A percentile compares a stretch with the other conserved stretches of the same genome.
These are phyloP conservation scores for Tripterygium wilfordii DNA, from an alignment of 177 flowering plant genomes.

Conservation along the genomic window DNA sequence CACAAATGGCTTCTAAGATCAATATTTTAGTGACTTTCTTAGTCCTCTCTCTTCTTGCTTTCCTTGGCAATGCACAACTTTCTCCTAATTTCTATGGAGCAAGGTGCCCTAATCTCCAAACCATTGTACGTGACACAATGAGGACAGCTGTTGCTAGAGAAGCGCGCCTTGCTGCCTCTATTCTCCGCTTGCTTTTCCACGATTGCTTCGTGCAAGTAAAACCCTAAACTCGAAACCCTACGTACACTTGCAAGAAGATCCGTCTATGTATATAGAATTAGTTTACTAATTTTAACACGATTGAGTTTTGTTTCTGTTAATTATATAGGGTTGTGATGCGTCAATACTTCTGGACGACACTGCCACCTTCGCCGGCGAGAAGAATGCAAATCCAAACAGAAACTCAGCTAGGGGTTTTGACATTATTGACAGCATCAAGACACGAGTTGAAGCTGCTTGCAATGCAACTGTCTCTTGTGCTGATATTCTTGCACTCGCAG, in stretches of 20 bases:
- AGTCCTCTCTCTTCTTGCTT: constrained; percentile 12
- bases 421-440: constrained; percentile 36
- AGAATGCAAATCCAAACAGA: constrained; percentile 29
- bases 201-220: constrained; percentile 47
- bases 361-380: constrained; percentile 29
- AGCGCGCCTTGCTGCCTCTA: constrained; percentile 32
- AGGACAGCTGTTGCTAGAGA: constrained; percentile 17
- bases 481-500: constrained; percentile 38
- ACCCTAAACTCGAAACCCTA: not conserved
- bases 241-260: not conserved
- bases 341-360: constrained; percentile 42
- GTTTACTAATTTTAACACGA: no score
- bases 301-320: not conserved
- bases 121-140: constrained; percentile 25
- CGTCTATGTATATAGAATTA: no score
- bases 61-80: constrained; percentile 26
- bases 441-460: constrained; percentile 30
- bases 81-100: constrained; percentile 27
- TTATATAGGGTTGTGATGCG: constrained; percentile 42
- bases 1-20: no score
- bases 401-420: constrained; percentile 37
- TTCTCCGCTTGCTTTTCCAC: constrained; percentile 49
- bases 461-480: constrained; percentile 37
- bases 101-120: constrained; percentile 29
- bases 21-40: no score